Base-by-base conservation (phyloP, 2,329 filamentous ascomycete species). In the Pseudopithomyces maydicus region DNA sequence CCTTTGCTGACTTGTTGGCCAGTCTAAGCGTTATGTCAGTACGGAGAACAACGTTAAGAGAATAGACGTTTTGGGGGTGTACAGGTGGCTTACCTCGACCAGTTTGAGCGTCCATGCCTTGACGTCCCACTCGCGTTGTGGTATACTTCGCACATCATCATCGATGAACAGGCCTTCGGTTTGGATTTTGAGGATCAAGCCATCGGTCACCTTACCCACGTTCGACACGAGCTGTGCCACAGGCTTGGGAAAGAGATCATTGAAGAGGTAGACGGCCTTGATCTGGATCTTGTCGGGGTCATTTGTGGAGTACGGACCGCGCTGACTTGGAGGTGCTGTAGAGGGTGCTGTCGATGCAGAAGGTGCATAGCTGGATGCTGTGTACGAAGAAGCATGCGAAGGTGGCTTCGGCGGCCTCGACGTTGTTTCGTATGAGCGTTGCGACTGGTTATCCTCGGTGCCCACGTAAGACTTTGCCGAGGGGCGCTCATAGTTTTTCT, bases 61-160 rank as follows among this genome's bases (percentile, higher is more conserved):
- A 15, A 38, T 12, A n/a, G 17, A 29, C 32, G 15, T 11, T 52
- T 14, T 38, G 26, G 14, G 35, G n/a, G 32, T n/a, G n/a, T 15
- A 33, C 2, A 38, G 12, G 12, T 6, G 11, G 61, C 70, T 57
- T 68, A 74, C 73, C 84, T 98, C 95, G 76, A 96, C 87, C 63
- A 90, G 81, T 79, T 96, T 97, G 78, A 99, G 85, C 42, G 92
- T 97, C 95, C 95, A 98, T 23, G 94, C 93, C 77, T 98, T 98
- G 72, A 98, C 88, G 75, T 99, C 95, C 95, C 95, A 99, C 79
- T 99, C 95, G 57, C 95, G 88, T 78, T 98, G 92, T n/a, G 91
- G 88, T 15, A 97, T 91, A 59, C 88, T 88, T 43, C 93, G 88
- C 51, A 97, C 86, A 74, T 98, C 95, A 75, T 99, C 95, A 74